Percentiles rank a stretch among this genome's conserved stretches.
phyloP scores from a whole-genome alignment of 108 stramenopile genomes.

The Discostella pseudostelligera region DNA sequence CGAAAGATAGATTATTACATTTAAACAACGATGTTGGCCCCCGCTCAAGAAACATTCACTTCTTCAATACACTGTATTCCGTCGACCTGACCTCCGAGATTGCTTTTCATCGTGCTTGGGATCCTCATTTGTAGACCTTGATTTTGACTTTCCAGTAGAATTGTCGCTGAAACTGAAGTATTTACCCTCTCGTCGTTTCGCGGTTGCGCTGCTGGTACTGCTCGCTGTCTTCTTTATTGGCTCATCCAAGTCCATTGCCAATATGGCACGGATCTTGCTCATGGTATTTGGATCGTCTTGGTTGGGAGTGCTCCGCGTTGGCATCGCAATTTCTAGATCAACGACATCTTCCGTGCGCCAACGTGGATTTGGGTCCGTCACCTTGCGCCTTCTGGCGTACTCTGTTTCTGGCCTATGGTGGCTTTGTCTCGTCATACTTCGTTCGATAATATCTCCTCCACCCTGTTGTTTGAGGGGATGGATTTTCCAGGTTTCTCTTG shows the following conservation, averaged over 20 bases:
- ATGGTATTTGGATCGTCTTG: conserved; percentile 60
- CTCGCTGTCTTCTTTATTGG: conserved; percentile 24
- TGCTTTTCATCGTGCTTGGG: not conserved
- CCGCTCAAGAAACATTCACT: no score
- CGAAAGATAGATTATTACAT: no score
- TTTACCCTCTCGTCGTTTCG: conserved; percentile 9
- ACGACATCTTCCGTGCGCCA: conserved; percentile 70
- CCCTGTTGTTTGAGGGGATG: conserved; percentile 25
- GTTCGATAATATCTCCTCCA: conserved; percentile 22
- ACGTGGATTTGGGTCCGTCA: conserved; percentile 69
- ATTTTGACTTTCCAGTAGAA: conserved; percentile 6
- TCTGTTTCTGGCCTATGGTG: conserved; percentile 74
- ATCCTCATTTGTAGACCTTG: not conserved
- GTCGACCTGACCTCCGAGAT: no score
- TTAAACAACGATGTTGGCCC: no score
- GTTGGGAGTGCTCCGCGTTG: conserved; percentile 19
- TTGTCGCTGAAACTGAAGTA: not conserved
- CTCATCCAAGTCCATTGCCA: conserved; percentile 43
- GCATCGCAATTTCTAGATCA: conserved; percentile 67
- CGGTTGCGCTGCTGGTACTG: no score
- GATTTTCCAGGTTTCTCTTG: conserved; percentile 66
- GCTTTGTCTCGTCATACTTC: conserved; percentile 43
- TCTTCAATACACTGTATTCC: no score
- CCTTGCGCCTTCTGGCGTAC: conserved; percentile 65
- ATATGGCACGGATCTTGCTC: conserved; percentile 28